phyloP scores from a whole-genome alignment of 2,329 filamentous ascomycete species.

The Nigrospora sphaerica region DNA sequence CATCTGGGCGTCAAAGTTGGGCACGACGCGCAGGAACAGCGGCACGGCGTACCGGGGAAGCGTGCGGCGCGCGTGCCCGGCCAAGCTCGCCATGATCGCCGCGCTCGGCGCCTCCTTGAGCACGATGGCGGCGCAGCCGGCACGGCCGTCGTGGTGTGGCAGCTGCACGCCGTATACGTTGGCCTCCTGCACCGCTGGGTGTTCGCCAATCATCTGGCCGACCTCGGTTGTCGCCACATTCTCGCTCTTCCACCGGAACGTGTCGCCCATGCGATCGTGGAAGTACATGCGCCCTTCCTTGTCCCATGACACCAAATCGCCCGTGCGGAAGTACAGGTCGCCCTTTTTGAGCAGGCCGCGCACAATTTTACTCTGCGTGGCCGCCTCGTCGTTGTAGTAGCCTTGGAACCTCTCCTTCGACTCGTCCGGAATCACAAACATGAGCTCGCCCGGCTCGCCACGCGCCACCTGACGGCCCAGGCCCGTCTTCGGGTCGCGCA shows the following conservation, averaged over 20 bases:
- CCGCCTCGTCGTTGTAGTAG: slow-evolving; percentile 68
- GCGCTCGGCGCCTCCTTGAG: slow-evolving; percentile 39
- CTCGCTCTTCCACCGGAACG: slow-evolving; percentile 75
- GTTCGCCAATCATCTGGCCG: slow-evolving; percentile 62
- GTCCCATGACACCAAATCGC: slow-evolving; percentile 73
- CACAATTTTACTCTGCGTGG: slow-evolving; percentile 67
- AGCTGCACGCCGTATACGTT: slow-evolving; percentile 82
- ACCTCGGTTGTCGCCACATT: slow-evolving; percentile 82
- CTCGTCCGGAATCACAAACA: slow-evolving; percentile 60
- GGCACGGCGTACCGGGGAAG: slow-evolving; percentile 73
- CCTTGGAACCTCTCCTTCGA: slow-evolving; percentile 66
- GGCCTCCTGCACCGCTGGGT: slow-evolving; percentile 63
- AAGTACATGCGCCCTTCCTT: slow-evolving; percentile 69
- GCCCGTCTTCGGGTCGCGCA: slow-evolving; percentile 61
- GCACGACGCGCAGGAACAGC: slow-evolving; percentile 65
- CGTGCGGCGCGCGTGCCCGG: slow-evolving; percentile 44
- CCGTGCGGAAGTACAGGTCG: slow-evolving; percentile 77
- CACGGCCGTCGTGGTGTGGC: slow-evolving; percentile 75
- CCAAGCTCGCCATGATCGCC: slow-evolving; percentile 50
- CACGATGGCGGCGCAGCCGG: slow-evolving; percentile 69
- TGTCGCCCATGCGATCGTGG: slow-evolving; percentile 72
- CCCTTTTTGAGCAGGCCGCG: slow-evolving; percentile 66
- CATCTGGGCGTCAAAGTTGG: slow-evolving; percentile 48
- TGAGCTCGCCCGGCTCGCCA: slow-evolving; percentile 67
- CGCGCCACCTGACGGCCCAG: slow-evolving; percentile 53